Percentiles rank a stretch among this genome's conserved stretches.
Conservation (phyloP, 495 filamentous ascomycete genomes). For the Hypoxylon trugodes region DNA sequence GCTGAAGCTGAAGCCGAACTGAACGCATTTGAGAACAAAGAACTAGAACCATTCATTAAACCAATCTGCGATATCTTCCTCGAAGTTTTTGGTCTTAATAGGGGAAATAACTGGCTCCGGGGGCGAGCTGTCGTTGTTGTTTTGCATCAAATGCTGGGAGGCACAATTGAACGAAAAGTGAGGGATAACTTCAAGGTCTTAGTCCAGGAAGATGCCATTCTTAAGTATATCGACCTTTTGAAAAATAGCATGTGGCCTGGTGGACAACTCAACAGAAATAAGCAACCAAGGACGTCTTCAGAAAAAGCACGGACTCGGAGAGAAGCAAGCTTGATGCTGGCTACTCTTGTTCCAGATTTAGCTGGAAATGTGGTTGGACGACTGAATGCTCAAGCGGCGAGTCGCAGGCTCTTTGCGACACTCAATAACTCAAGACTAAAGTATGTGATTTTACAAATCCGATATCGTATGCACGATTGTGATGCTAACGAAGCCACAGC, state of each 20-base stretch:
- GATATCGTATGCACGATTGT: background rate
- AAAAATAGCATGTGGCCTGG: conserved; percentile 83
- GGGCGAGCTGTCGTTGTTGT: conserved; percentile 96
- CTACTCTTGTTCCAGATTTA: conserved; percentile 81
- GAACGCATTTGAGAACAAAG: conserved; percentile 88
- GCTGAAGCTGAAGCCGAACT: conserved; percentile 96
- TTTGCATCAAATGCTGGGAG: conserved; percentile 80
- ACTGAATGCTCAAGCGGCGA: conserved; percentile 84
- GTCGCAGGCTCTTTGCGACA: conserved; percentile 79
- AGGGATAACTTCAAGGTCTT: conserved; percentile 77
- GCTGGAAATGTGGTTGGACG: conserved; percentile 86
- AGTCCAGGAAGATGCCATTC: conserved; percentile 77
- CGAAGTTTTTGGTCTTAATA: conserved; percentile 93
- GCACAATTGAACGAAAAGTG: conserved; percentile 94
- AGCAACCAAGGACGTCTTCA: conserved; percentile 64
- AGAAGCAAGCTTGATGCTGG: conserved; percentile 82
- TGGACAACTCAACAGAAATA: conserved; percentile 62
- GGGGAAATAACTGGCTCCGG: conserved; percentile 92
- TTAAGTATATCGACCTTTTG: conserved; percentile 75
- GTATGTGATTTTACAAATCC: conserved; percentile 51
- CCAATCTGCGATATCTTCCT: conserved; percentile 98
- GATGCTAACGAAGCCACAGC: conserved; percentile 54
- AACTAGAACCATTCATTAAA: conserved; percentile 94
- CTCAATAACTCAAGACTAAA: conserved; percentile 81
- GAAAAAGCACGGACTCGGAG: conserved; percentile 75